A percentile compares a stretch with the other conserved stretches of the same genome.
phyloP scores from a whole-genome alignment of 176 grass and related monocot genomes.

The Triticum monococcum region DNA sequence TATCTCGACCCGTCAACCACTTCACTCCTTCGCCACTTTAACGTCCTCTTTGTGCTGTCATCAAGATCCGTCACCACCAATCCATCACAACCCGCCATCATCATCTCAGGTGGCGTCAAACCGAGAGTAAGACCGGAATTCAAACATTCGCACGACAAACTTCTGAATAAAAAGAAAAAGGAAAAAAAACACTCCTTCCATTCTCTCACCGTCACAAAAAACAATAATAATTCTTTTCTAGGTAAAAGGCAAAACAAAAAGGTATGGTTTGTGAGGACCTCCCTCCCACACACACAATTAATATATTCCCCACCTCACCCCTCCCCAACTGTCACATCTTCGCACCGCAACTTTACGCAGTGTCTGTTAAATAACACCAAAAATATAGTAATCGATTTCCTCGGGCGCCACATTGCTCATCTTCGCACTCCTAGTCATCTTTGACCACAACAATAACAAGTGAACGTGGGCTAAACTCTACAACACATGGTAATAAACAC shows the following conservation, averaged over 20 bases:
- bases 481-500: too few species aligned
- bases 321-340: background rate
- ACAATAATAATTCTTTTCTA: background rate
- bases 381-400: too few species aligned
- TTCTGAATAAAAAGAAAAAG: background rate
- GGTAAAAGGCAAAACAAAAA: background rate
- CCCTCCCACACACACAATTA: conserved; percentile 16
- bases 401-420: too few species aligned
- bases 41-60: background rate
- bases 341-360: too few species aligned
- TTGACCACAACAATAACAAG: too few species aligned
- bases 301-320: conserved; percentile 32
- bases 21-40: background rate
- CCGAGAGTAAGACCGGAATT: background rate
- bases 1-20: background rate
- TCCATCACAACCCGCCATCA: too few species aligned
- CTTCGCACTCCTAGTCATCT: too few species aligned
- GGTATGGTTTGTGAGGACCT: conserved; percentile 19
- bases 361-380: too few species aligned
- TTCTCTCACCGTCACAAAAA: too few species aligned
- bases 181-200: background rate
- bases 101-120: background rate
- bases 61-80: background rate
- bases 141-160: background rate
- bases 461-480: too few species aligned